A percentile compares a stretch with the other conserved stretches of the same genome.
These are phyloP conservation scores for Lobosporangium transversale DNA, from an alignment of 192 early-diverging fungal species.

Conservation along the genomic window DNA sequence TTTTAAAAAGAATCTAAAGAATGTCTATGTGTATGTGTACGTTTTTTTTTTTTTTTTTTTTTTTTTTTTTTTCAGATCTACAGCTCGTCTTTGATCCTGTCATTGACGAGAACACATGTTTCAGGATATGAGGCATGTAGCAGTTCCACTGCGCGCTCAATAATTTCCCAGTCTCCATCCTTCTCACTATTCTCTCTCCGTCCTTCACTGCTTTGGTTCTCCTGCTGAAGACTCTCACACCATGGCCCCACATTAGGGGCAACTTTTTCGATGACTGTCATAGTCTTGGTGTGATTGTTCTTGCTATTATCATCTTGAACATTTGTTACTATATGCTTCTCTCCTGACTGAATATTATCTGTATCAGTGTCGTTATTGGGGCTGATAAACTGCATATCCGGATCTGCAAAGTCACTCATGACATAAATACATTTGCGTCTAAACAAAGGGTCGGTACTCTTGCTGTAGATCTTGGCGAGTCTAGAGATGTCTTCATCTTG, in stretches of 20 bases:
- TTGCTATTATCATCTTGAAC: not conserved
- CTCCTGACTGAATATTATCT: not conserved
- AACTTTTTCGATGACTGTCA: not conserved
- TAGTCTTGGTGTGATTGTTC: not conserved
- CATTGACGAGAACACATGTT: constrained; percentile 13
- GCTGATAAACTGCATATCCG: constrained; percentile 38
- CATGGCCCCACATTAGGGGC: constrained; percentile 34
- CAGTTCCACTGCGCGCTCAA: constrained; percentile 31
- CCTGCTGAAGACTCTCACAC: constrained; percentile 38
- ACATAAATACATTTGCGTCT: constrained; percentile 31
- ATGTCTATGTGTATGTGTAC: too few species aligned
- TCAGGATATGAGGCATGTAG: constrained; percentile 38
- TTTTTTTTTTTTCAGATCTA: too few species aligned
- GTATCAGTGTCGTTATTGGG: constrained; percentile 6
- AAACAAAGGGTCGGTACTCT: constrained; percentile 7
- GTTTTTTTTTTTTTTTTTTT: too few species aligned
- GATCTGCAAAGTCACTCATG: constrained; percentile 44
- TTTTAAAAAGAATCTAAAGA: too few species aligned
- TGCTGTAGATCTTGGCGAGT: constrained; percentile 23
- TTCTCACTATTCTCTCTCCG: constrained; percentile 5
- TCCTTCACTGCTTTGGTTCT: not conserved
- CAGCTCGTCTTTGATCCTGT: constrained; percentile 20
- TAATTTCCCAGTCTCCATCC: constrained; percentile 21
- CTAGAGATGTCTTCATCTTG: constrained; percentile 26
- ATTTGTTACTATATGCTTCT: not conserved